These are phyloP conservation scores for Chara braunii DNA, from an alignment of 139 green algal species.

Conservation along the genomic window DNA sequence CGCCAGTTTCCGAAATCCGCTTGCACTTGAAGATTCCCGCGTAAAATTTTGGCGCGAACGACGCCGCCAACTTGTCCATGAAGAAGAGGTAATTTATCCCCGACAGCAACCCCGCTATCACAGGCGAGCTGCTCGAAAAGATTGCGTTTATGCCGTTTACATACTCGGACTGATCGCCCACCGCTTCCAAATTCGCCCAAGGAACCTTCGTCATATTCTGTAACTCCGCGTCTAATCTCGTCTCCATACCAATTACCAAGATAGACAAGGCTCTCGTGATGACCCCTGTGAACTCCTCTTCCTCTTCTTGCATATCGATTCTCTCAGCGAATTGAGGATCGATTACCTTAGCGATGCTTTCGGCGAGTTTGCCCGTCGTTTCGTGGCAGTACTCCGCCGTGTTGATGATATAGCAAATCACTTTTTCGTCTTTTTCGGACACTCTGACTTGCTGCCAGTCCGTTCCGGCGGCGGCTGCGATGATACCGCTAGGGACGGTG, in stretches of 20 bases:
- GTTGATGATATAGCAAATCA: slow-evolving; percentile 77
- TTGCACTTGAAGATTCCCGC: slow-evolving; percentile 49
- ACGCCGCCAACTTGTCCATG: slow-evolving; percentile 64
- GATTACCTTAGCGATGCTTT: slow-evolving; percentile 37
- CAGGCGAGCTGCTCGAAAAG: slow-evolving; percentile 24
- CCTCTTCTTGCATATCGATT: slow-evolving; percentile 58
- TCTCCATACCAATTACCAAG: slow-evolving; percentile 83
- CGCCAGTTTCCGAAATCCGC: slow-evolving; percentile 41
- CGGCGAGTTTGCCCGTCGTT: slow-evolving; percentile 42
- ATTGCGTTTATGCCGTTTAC: slow-evolving; percentile 35
- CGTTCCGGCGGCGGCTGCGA: no score
- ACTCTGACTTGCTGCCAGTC: slow-evolving; percentile 7
- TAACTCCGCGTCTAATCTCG: slow-evolving; percentile 67
- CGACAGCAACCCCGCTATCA: slow-evolving; percentile 57
- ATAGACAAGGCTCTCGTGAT: slow-evolving; percentile 65
- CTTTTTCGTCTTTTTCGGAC: slow-evolving; percentile 41
- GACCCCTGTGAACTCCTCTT: slow-evolving; percentile 70
- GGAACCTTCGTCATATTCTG: slow-evolving; percentile 47
- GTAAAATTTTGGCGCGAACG: slow-evolving; percentile 72
- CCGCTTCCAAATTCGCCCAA: slow-evolving; percentile 59
- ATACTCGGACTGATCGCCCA: slow-evolving; percentile 76
- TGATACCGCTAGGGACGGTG: slow-evolving; percentile 42
- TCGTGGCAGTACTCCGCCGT: slow-evolving; percentile 87
- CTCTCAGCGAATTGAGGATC: slow-evolving; percentile 33
- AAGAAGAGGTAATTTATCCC: slow-evolving; percentile 80